These are phyloP conservation scores for Brassica juncea DNA, from an alignment of 345 rosid species.

Conservation along the genomic window DNA sequence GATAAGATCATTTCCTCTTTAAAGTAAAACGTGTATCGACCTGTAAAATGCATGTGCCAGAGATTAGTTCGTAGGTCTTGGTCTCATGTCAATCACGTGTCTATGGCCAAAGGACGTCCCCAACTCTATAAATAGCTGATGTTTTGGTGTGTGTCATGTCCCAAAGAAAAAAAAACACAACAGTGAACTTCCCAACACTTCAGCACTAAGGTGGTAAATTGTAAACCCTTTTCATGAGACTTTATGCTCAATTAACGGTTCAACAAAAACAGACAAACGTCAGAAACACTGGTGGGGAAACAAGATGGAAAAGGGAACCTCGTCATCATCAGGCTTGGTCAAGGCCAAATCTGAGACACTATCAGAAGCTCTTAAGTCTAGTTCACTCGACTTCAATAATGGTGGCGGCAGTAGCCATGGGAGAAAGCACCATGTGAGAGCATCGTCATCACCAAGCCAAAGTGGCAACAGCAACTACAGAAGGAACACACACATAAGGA, in stretches of 20 bases:
- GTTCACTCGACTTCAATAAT: constrained; percentile 42
- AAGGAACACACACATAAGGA: constrained; percentile 73
- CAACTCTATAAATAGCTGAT: constrained; percentile 38
- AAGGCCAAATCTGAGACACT: constrained; percentile 79
- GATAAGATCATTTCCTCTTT: constrained; percentile 36
- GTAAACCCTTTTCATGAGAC: constrained; percentile 8
- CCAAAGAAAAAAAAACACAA: constrained; percentile 4
- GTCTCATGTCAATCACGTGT: constrained; percentile 44
- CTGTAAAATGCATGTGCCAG: constrained; percentile 40
- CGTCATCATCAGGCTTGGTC: constrained; percentile 49
- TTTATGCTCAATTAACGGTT: neutral
- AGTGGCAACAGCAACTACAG: constrained; percentile 33
- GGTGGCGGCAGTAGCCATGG: constrained; percentile 38
- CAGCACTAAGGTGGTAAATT: constrained; percentile 21
- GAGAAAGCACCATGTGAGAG: constrained; percentile 51
- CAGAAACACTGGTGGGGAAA: constrained; percentile 2
- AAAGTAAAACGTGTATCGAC: constrained; percentile 27
- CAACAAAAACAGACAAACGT: neutral
- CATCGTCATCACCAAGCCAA: constrained; percentile 54
- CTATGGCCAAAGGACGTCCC: constrained; percentile 31
- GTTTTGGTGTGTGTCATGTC: neutral
- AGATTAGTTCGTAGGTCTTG: constrained; percentile 28
- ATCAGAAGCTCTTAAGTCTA: constrained; percentile 65
- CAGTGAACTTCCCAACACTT: constrained; percentile 7
- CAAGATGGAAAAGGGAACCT: constrained; percentile 36